These are phyloP conservation scores for Tetraselmis chui DNA, from an alignment of 139 green algal genomes.

Conservation along the genomic window DNA sequence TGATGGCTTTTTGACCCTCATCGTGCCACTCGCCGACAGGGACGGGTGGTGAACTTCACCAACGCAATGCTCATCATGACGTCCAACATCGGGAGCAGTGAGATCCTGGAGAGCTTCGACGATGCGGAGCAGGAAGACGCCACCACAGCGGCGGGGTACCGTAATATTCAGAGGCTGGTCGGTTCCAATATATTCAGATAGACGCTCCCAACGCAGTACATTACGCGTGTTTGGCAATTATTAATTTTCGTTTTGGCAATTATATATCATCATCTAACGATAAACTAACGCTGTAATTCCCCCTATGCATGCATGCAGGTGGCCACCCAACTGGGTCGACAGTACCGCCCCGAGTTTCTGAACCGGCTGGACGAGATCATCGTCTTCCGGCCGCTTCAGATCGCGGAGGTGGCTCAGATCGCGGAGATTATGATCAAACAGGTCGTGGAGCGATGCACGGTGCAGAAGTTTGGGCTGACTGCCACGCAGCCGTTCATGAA, in stretches of 20 bases:
- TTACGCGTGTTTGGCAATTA: no score
- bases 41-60: slow-evolving; percentile 98
- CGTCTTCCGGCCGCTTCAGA: slow-evolving; percentile 98
- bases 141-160: background rate
- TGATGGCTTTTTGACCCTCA: no score
- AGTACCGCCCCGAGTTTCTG: slow-evolving; percentile 48
- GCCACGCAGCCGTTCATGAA: slow-evolving; percentile 9
- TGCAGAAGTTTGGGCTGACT: background rate
- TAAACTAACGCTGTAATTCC: slow-evolving; percentile 99
- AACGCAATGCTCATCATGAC: slow-evolving; percentile 99
- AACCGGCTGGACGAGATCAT: slow-evolving; percentile 97
- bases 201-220: no score
- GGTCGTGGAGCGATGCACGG: background rate
- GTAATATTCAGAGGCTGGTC: background rate
- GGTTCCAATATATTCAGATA: no score
- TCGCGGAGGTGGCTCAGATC: slow-evolving; percentile 97
- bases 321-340: slow-evolving; percentile 27
- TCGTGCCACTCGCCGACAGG: slow-evolving; percentile 30
- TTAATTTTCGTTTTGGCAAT: no score
- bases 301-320: slow-evolving; percentile 22
- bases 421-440: slow-evolving; percentile 91
- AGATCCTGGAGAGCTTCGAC: slow-evolving; percentile 21
- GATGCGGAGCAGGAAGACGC: background rate
- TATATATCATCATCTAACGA: no score
- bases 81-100: slow-evolving; percentile 85